Percentiles rank a stretch among this genome's conserved stretches.
These are phyloP conservation scores for Boletus rex-veris DNA, from an alignment of 768 basidiomycete species.

Conservation along the genomic window DNA sequence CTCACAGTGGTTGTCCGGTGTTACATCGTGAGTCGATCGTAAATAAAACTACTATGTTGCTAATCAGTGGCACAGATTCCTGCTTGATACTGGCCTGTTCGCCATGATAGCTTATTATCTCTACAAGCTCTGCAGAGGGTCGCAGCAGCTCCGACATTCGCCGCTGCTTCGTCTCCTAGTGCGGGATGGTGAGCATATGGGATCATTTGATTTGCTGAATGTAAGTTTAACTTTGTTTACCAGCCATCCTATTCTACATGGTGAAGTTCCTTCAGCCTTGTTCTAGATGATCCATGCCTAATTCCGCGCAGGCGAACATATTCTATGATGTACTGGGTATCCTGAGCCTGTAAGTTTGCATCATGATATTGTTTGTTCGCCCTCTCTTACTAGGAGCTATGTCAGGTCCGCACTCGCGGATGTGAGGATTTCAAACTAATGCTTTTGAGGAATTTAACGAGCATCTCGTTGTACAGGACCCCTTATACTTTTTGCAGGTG, in stretches of 20 bases:
- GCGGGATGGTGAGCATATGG: conserved; percentile 8
- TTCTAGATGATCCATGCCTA: background rate
- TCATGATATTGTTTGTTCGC: background rate
- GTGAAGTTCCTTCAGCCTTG: background rate
- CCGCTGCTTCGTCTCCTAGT: conserved; percentile 3
- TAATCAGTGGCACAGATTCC: background rate
- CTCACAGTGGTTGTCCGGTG: conserved; percentile 2
- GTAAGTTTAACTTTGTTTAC: background rate
- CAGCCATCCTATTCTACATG: conserved; percentile 3
- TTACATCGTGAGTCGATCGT: background rate
- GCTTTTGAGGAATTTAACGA: background rate
- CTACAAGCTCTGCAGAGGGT: background rate
- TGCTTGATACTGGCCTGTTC: background rate
- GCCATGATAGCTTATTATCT: conserved; percentile 2
- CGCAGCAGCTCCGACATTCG: background rate
- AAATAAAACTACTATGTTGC: background rate
- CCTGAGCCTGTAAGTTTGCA: conserved; percentile 4
- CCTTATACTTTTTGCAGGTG: background rate
- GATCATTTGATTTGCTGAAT: background rate
- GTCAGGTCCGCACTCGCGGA: background rate
- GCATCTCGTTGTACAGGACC: background rate
- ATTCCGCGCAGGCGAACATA: background rate
- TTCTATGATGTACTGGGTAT: conserved; percentile 1
- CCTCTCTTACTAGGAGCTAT: background rate
- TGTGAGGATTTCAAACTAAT: background rate